Conservation (phyloP, 2,329 filamentous ascomycete genomes). For the Sporothrix luriei region DNA sequence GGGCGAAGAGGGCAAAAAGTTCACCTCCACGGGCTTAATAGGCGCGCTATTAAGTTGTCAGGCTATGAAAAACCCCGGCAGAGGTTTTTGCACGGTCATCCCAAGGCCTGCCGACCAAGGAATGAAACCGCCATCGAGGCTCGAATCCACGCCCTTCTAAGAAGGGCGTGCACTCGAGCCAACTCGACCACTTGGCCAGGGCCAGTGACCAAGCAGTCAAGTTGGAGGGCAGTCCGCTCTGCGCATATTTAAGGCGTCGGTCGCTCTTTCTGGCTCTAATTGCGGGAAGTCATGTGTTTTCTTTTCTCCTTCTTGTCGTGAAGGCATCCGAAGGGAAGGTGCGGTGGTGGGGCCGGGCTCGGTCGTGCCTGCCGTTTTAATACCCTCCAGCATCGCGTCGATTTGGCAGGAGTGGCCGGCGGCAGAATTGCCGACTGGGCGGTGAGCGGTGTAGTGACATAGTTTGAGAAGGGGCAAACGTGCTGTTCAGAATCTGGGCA, state of each 20-base stretch:
- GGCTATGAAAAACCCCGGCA: conserved; percentile 15
- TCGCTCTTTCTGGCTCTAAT: not conserved
- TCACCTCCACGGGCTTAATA: not conserved
- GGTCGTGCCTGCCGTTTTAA: conserved; percentile 16
- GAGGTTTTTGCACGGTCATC: not conserved
- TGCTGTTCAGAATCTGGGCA: too few relatives aligned
- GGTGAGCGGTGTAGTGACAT: not conserved
- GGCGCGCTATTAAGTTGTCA: too few relatives aligned
- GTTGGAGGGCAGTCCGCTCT: not conserved
- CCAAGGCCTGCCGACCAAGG: not conserved
- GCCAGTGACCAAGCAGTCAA: not conserved
- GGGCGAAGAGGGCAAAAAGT: not conserved
- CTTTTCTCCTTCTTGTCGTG: not conserved
- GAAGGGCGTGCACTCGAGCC: not conserved
- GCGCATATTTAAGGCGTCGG: not conserved
- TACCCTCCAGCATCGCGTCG: not conserved
- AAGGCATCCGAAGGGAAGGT: conserved; percentile 7
- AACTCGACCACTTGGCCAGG: not conserved
- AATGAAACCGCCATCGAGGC: not conserved
- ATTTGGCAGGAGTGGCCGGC: not conserved
- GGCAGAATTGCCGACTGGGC: not conserved
- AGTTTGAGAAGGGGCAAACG: not conserved
- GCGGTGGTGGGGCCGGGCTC: not conserved
- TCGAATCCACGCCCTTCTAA: not conserved
- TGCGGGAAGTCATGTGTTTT: not conserved